A percentile compares a stretch with the other conserved stretches of the same genome.
These are phyloP conservation scores for Suillus clintonianus DNA, from an alignment of 768 basidiomycete genomes.

Conservation along the genomic window DNA sequence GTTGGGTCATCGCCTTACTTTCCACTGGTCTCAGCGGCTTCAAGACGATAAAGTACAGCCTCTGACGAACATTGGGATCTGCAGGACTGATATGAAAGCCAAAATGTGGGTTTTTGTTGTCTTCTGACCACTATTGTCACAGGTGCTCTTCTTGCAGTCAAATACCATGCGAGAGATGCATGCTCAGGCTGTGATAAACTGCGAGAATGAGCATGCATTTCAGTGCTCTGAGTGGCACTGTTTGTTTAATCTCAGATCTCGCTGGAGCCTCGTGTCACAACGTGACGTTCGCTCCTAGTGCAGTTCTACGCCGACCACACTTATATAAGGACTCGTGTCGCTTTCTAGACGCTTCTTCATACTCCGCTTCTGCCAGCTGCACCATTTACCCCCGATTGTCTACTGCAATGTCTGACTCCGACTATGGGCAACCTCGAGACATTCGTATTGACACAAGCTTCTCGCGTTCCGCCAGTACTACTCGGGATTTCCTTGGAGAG, in stretches of 20 bases:
- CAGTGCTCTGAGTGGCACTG: not conserved
- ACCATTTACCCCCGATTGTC: not conserved
- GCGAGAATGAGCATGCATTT: slow-evolving; percentile 1
- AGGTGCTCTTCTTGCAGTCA: not conserved
- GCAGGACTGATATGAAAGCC: not conserved
- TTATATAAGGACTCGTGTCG: slow-evolving; percentile 1
- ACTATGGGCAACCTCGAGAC: slow-evolving; percentile 13
- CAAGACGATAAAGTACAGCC: not conserved
- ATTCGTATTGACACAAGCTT: slow-evolving; percentile 34
- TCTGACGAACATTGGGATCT: not conserved
- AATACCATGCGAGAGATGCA: slow-evolving; percentile 1
- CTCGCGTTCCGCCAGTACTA: slow-evolving; percentile 25
- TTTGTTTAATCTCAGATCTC: slow-evolving; percentile 23
- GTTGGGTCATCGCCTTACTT: not conserved
- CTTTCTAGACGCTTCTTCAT: slow-evolving; percentile 1
- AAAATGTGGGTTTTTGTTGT: not conserved
- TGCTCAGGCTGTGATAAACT: not conserved
- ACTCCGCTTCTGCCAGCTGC: slow-evolving; percentile 4
- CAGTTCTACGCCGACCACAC: slow-evolving; percentile 6
- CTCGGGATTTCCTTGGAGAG: slow-evolving; percentile 28
- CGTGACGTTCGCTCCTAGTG: slow-evolving; percentile 18
- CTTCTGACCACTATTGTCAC: not conserved
- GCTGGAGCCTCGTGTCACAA: slow-evolving; percentile 31
- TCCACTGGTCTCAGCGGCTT: not conserved
- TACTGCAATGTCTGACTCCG: slow-evolving; percentile 26